Evolutionary conservation across 2,329 filamentous ascomycete species (phyloP).

Genomic region (Colletotrichum echinochloae): DNA sequence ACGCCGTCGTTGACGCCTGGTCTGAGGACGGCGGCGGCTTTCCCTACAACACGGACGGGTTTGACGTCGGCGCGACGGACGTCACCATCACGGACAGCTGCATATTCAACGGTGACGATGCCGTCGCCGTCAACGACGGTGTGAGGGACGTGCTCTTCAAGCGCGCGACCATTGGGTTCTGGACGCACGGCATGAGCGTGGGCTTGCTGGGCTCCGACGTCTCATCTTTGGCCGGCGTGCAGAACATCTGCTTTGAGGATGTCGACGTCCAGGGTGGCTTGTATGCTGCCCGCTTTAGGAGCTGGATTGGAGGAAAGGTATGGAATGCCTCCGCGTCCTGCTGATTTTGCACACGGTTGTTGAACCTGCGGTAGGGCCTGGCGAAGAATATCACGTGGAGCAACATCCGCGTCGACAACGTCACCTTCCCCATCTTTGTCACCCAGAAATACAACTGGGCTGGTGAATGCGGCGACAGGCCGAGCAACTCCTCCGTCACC

Average conservation of each 20-base stretch:
- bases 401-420: slow-evolving; percentile 57
- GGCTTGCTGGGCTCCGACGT: slow-evolving; percentile 53
- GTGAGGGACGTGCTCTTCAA: slow-evolving; percentile 54
- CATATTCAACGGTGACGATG: slow-evolving; percentile 58
- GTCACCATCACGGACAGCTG: slow-evolving; percentile 46
- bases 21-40: slow-evolving; percentile 50
- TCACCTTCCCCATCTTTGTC: slow-evolving; percentile 60
- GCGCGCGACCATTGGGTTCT: slow-evolving; percentile 55
- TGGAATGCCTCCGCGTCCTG: background rate
- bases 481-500: slow-evolving; percentile 54
- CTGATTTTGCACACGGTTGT: background rate
- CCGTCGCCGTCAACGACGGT: slow-evolving; percentile 54
- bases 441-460: slow-evolving; percentile 58
- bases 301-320: slow-evolving; percentile 53
- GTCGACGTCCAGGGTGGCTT: slow-evolving; percentile 55
- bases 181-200: slow-evolving; percentile 58
- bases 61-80: slow-evolving; percentile 49
- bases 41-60: slow-evolving; percentile 56
- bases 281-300: slow-evolving; percentile 58
- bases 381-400: slow-evolving; percentile 58
- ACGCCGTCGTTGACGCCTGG: slow-evolving; percentile 55
- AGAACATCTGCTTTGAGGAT: slow-evolving; percentile 56
- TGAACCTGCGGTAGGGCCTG: slow-evolving; percentile 48
- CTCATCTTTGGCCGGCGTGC: slow-evolving; percentile 49
- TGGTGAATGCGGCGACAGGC: slow-evolving; percentile 47